These are phyloP conservation scores for Digitaria exilis DNA, from an alignment of 202 grass and related monocot species.

Conservation along the genomic window DNA sequence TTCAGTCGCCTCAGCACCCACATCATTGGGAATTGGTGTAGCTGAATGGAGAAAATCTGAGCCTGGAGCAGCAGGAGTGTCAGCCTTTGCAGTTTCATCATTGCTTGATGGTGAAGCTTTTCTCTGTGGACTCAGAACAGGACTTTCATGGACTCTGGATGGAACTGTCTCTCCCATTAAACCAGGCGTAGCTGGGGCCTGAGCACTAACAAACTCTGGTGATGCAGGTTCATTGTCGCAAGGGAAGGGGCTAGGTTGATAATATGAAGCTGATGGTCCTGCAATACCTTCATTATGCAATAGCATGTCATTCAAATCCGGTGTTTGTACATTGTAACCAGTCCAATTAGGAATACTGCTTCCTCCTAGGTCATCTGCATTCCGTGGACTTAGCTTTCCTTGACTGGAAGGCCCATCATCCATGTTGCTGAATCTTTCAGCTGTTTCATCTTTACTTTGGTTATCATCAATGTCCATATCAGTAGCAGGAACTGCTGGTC, in stretches of 20 bases:
- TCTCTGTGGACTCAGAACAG: constrained; percentile 65
- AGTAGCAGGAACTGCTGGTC: constrained; percentile 52
- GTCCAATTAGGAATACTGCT: constrained; percentile 58
- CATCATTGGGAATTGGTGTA: constrained; percentile 40
- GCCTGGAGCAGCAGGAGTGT: constrained; percentile 47
- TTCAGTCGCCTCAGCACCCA: constrained; percentile 31
- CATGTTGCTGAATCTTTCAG: constrained; percentile 47
- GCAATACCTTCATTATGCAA: constrained; percentile 62
- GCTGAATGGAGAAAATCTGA: constrained; percentile 44
- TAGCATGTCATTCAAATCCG: constrained; percentile 88
- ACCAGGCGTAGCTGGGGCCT: constrained; percentile 83
- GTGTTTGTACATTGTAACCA: constrained; percentile 88
- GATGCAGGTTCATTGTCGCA: constrained; percentile 57
- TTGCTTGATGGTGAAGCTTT: constrained; percentile 68
- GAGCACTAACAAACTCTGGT: constrained; percentile 61
- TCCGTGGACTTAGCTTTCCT: constrained; percentile 35
- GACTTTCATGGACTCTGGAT: constrained; percentile 74
- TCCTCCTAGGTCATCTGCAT: constrained; percentile 40
- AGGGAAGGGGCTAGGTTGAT: constrained; percentile 59
- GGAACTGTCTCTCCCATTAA: constrained; percentile 83
- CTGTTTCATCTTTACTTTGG: constrained; percentile 51
- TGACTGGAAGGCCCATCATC: constrained; percentile 45
- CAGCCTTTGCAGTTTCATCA: constrained; percentile 56
- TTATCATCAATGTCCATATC: constrained; percentile 87
- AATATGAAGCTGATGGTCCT: constrained; percentile 57